Evolutionary conservation across 169 alveolate species (phyloP).

Genomic region (Plasmodium sp.): DNA sequence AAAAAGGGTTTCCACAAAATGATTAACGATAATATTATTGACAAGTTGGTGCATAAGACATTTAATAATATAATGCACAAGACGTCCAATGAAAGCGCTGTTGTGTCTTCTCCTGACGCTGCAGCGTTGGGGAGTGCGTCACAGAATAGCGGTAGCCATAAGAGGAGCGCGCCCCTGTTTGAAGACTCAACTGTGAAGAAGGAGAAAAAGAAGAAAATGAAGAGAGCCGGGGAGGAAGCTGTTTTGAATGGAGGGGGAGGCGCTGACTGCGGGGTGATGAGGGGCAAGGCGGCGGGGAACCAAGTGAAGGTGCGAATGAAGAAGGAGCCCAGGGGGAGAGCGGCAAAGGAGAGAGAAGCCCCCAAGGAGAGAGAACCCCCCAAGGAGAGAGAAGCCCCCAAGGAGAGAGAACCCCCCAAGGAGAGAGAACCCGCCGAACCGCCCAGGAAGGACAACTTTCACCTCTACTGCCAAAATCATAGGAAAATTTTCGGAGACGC

Average conservation of each 20-base stretch:
- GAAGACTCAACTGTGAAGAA: background rate
- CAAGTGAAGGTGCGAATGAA: background rate
- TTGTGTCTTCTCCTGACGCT: background rate
- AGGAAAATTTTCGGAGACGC: background rate
- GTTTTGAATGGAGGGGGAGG: background rate
- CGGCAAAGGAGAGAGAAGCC: background rate
- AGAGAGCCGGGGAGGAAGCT: background rate
- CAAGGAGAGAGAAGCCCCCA: background rate
- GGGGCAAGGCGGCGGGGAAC: background rate
- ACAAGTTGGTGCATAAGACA: background rate
- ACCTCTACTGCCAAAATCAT: conserved; percentile 8
- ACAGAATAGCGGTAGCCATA: background rate
- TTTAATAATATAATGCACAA: background rate
- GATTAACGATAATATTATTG: background rate
- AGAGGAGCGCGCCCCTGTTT: conserved; percentile 1
- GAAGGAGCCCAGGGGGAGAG: background rate
- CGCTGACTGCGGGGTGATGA: background rate
- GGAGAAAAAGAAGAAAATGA: background rate
- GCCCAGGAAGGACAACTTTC: conserved; percentile 9
- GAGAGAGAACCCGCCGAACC: background rate
- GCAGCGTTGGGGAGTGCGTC: background rate
- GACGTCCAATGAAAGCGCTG: background rate
- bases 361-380: background rate
- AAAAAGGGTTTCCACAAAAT: background rate
- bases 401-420: background rate